Evolutionary conservation across 2,329 filamentous ascomycete genomes (phyloP), one percentile per base, ranked within the genome.

Genomic region (Fusarium drepaniforme): DNA sequence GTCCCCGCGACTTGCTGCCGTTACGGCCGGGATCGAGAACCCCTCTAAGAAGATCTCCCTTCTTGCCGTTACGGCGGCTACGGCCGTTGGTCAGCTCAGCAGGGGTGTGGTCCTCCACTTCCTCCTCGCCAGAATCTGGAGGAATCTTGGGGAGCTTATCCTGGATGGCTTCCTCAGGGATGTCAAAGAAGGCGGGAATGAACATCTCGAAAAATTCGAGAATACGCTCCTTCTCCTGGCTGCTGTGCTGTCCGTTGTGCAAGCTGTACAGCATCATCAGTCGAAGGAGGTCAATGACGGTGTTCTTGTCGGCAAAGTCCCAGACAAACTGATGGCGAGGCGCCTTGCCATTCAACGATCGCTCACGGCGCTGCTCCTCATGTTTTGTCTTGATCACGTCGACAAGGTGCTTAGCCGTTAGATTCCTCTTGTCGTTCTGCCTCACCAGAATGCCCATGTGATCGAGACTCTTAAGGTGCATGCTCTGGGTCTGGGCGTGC

Each of bases 401-500:
- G 38, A 97, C 93, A 13, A 99, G 90, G 68, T 96, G 93, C 85
- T 98, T 98, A 5, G 93, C 92, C 60, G 96, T 94, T 70, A 98
- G 94, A 75, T 94, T 93, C 77, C 95, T 93, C 89, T 98, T 98
- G 84, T 99, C 97, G 42, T 90, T 92, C 73, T 92, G 91, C 85
- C 97, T 97, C 79, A 95, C 94, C 64, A 95, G 92, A 70, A 97
- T 95, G 23, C 95, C 95, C 89, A 98, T 97, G 80, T 99, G 97
- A 80, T 99, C 97, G 63, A 99, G 90, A 82, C 95, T 98, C 86
- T 95, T 97, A 85, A 97, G 94, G 84, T 98, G 97, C 86, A 97
- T 96, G 79, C 93, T 93, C 81, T 97, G 93, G 28, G 96, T 98
- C 85, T 98, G 97, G 60, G 95, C 93, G 74, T 97, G 95, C 97